phyloP scores from a whole-genome alignment of 208 protist species.

The Crithidia acanthocephali region DNA sequence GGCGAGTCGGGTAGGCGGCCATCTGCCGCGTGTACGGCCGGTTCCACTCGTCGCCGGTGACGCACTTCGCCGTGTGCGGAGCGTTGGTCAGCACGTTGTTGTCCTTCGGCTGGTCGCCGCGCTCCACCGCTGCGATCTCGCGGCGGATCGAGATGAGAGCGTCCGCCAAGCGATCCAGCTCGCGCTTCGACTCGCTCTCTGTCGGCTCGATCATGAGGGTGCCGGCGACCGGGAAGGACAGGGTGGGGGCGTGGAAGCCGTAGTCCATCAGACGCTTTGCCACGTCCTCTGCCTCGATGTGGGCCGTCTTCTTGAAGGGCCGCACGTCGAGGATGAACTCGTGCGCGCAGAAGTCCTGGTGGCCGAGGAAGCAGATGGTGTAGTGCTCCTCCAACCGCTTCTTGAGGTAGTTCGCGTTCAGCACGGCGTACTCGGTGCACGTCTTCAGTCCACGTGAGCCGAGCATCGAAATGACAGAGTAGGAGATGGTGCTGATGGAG shows the following conservation, averaged over 20 bases:
- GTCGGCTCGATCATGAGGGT: slow-evolving; percentile 99
- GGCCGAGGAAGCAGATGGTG: slow-evolving; percentile 92
- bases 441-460: slow-evolving; percentile 90
- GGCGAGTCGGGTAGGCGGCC: slow-evolving; percentile 93
- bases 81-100: slow-evolving; percentile 98
- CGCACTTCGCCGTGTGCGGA: slow-evolving; percentile 94
- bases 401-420: slow-evolving; percentile 99
- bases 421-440: slow-evolving; percentile 95
- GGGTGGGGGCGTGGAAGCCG: slow-evolving; percentile 97
- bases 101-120: slow-evolving; percentile 81
- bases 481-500: slow-evolving; percentile 96
- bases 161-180: slow-evolving; percentile 96
- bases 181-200: slow-evolving; percentile 95
- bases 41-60: slow-evolving; percentile 91
- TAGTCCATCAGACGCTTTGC: slow-evolving; percentile 99
- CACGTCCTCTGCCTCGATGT: slow-evolving; percentile 96
- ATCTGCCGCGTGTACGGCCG: slow-evolving; percentile 93
- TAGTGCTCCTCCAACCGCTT: slow-evolving; percentile 95
- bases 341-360: slow-evolving; percentile 91
- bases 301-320: slow-evolving; percentile 92
- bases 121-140: slow-evolving; percentile 96
- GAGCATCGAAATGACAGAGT: slow-evolving; percentile 96
- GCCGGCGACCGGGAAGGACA: slow-evolving; percentile 91
- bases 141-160: slow-evolving; percentile 96
- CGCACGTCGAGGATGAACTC: slow-evolving; percentile 98